Conservation (phyloP, 1,284 basidiomycete species). For the Kalmanozyma brasiliensis region DNA sequence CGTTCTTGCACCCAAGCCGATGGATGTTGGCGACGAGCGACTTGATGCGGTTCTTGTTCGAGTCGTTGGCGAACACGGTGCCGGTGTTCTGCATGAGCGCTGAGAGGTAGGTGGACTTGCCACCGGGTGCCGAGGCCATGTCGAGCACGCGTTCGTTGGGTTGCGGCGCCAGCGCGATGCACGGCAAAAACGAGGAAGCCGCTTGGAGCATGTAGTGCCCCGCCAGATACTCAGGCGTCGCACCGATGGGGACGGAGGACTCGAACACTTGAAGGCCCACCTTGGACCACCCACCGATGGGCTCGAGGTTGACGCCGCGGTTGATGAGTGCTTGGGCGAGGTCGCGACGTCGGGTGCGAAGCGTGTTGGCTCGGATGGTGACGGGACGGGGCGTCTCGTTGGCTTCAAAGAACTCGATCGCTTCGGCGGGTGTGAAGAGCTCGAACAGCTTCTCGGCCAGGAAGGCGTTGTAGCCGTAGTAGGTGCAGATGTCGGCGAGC, state of each 20-base stretch:
- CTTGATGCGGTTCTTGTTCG: conserved; percentile 94
- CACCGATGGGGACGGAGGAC: conserved; percentile 88
- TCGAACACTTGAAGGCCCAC: conserved; percentile 98
- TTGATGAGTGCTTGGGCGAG: conserved; percentile 94
- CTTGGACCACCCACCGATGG: conserved; percentile 98
- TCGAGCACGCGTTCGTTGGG: conserved; percentile 94
- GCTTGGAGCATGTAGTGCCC: conserved; percentile 99
- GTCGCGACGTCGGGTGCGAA: conserved; percentile 91
- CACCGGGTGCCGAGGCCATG: conserved; percentile 98
- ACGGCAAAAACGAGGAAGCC: conserved; percentile 98
- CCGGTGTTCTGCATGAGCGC: conserved; percentile 94
- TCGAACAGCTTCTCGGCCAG: conserved; percentile 93
- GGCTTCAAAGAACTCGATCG: conserved; percentile 95
- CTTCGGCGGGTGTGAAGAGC: conserved; percentile 89
- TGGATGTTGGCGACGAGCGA: conserved; percentile 96
- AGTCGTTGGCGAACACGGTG: conserved; percentile 96
- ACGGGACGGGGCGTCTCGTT: conserved; percentile 97
- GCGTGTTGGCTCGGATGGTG: conserved; percentile 96
- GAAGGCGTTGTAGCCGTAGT: conserved; percentile 98
- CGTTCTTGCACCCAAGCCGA: conserved; percentile 96
- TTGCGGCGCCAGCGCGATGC: conserved; percentile 92
- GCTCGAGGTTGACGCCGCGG: conserved; percentile 89
- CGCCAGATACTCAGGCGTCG: conserved; percentile 97
- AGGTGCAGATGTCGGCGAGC: conserved; percentile 75
- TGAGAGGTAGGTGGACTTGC: conserved; percentile 81